Base-by-base conservation (phyloP, 2,329 filamentous ascomycete species). In the Epicoccum sorghinum region DNA sequence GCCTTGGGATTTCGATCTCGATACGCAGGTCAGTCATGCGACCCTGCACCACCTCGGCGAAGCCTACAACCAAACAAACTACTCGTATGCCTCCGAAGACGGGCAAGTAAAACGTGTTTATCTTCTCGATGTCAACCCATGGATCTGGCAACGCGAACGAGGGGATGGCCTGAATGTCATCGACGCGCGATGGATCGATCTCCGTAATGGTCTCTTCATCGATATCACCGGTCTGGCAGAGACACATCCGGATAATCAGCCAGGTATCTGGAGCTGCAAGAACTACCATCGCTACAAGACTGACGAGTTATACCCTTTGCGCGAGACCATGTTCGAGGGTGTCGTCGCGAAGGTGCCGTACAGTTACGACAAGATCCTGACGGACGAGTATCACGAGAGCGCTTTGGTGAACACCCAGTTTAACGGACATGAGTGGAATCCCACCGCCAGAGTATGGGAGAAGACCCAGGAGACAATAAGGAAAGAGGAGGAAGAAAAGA, bases 1-100 rank as follows among this genome's bases (percentile, higher is more conserved):
- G 77, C 89, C 90, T 0, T 93, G 90, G 90, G 90, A 95, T 73
- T 89, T 86, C 78, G 91, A 96, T 72, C 79, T 95, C 40, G 91
- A 96, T 73, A 89, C 90, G 0, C 91, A 95, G 75, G 86, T 95
- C 25, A 85, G 86, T 14, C 83, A 82, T 50, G 77, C 80, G 29
- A 92, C 90, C 1, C 79, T 95, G 40, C 73, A 79, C 32, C 85
- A 85, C 72, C 78, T 95, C 24, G 89, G 81, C 29, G 76, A 84
- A 52, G 78, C 85, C 58, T 81, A 86, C 73, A 95, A 95, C 76
- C 83, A 84, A 62, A 92, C 89, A 2, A 79, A 81, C 35, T 82
- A 82, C 61, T 68, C 77, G 13, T 82, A 76, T 54, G 59, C 47
- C 13, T 72, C 72, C 8, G 57, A 66, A 7, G 67, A 74, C 46